A percentile compares a stretch with the other conserved stretches of the same genome.
Evolutionary conservation across 1,284 basidiomycete species (phyloP).

Genomic region (Rhodotorula mucilaginosa): DNA sequence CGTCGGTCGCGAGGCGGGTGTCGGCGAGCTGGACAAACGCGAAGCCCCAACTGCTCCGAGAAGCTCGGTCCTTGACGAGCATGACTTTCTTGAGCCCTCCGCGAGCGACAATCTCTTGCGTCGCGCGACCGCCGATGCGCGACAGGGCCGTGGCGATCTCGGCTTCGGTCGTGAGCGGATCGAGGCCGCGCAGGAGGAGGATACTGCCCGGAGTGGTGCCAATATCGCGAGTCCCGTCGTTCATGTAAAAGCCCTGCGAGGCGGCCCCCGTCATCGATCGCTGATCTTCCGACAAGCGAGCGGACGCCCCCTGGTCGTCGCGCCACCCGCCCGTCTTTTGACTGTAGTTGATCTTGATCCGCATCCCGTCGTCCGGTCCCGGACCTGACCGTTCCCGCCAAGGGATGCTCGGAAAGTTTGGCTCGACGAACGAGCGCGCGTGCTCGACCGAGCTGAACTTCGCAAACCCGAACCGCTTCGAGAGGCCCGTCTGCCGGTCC

Average conservation of each 20-base stretch:
- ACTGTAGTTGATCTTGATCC: constrained; percentile 43
- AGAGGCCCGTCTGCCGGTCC: constrained; percentile 81
- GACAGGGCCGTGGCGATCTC: constrained; percentile 52
- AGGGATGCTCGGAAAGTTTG: constrained; percentile 51
- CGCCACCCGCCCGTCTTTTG: constrained; percentile 55
- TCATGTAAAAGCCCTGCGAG: constrained; percentile 51
- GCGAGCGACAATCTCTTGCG: constrained; percentile 61
- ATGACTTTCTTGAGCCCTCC: constrained; percentile 81
- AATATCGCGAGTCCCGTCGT: constrained; percentile 91
- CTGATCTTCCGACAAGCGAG: constrained; percentile 34
- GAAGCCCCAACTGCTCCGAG: constrained; percentile 81
- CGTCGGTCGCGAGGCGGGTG: constrained; percentile 39
- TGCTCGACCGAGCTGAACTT: constrained; percentile 79
- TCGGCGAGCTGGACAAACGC: constrained; percentile 87
- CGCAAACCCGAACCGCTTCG: constrained; percentile 91
- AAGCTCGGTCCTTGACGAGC: constrained; percentile 78
- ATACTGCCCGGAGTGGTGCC: constrained; percentile 67
- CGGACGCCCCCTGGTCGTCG: constrained; percentile 48
- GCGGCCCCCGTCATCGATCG: constrained; percentile 20
- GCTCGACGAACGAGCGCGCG: constrained; percentile 74
- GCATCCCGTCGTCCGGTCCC: constrained; percentile 34
- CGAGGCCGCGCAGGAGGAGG: constrained; percentile 79
- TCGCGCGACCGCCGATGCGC: constrained; percentile 56
- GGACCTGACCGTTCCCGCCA: constrained; percentile 36
- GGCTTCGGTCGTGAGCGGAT: constrained; percentile 70